Conservation (phyloP, 2,329 filamentous ascomycete species). For the Graphilbum fragrans region DNA sequence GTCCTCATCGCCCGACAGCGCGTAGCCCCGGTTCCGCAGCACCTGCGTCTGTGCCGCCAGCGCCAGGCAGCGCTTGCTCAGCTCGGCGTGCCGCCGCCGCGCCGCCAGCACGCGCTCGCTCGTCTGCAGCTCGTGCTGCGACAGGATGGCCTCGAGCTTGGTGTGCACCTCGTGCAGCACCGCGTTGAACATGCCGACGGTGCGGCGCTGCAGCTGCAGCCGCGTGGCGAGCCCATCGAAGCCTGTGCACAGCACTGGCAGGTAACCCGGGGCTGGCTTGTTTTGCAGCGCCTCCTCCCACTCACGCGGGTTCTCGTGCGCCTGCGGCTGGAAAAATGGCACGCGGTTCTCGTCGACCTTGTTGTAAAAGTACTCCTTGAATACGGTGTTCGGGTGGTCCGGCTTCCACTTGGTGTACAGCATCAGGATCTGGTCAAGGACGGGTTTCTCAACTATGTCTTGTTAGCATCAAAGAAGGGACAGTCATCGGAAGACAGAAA, state of each 20-base stretch:
- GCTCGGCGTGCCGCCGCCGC: slow-evolving; percentile 56
- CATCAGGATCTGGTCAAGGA: slow-evolving; percentile 60
- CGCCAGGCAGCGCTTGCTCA: slow-evolving; percentile 61
- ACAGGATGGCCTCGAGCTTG: slow-evolving; percentile 58
- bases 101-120: slow-evolving; percentile 64
- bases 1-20: slow-evolving; percentile 68
- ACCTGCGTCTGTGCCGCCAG: slow-evolving; percentile 73
- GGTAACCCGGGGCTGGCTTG: slow-evolving; percentile 64
- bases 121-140: slow-evolving; percentile 64
- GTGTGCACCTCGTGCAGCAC: slow-evolving; percentile 71
- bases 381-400: slow-evolving; percentile 52
- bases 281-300: slow-evolving; percentile 77
- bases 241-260: slow-evolving; percentile 65
- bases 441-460: slow-evolving; percentile 60
- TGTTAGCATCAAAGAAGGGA: neutral
- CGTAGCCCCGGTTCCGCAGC: slow-evolving; percentile 68
- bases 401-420: slow-evolving; percentile 67
- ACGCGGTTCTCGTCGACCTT: slow-evolving; percentile 61
- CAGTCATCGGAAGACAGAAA: neutral
- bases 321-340: slow-evolving; percentile 62
- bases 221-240: slow-evolving; percentile 62
- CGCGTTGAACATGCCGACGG: slow-evolving; percentile 56
- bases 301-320: slow-evolving; percentile 60
- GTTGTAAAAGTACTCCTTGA: slow-evolving; percentile 83
- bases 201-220: slow-evolving; percentile 58